A percentile compares a stretch with the other conserved stretches of the same genome.
phyloP scores from a whole-genome alignment of 805 yeast species.

The Lachancea lanzarotensis region DNA sequence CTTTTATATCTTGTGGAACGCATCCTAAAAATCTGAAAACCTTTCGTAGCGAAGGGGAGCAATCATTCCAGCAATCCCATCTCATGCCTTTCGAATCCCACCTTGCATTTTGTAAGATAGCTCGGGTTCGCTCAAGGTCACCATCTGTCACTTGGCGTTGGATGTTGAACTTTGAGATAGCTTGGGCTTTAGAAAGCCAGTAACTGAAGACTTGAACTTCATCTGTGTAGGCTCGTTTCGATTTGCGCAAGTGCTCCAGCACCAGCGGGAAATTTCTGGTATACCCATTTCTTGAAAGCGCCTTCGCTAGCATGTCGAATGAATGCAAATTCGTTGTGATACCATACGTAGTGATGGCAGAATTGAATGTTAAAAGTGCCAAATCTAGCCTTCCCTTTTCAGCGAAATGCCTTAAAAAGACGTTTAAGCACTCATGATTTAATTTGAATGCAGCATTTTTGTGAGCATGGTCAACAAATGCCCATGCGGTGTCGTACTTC shows the following conservation, averaged over 20 bases:
- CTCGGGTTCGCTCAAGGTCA: conserved; percentile 5
- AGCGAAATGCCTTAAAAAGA: conserved; percentile 29
- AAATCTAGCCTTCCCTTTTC: conserved; percentile 34
- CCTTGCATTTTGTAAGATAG: conserved; percentile 5
- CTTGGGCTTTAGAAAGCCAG: conserved; percentile 23
- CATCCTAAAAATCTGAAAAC: conserved; percentile 22
- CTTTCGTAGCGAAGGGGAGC: conserved; percentile 10
- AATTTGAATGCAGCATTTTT: conserved; percentile 9
- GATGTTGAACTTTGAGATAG: conserved; percentile 23
- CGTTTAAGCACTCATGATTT: conserved; percentile 24
- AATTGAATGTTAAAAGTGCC: conserved; percentile 29
- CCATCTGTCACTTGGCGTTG: conserved; percentile 3
- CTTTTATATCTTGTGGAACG: conserved; percentile 12
- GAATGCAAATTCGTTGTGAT: conserved; percentile 30
- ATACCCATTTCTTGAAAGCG: conserved; percentile 32
- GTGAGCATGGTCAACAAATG: conserved; percentile 18
- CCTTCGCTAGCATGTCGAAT: conserved; percentile 33
- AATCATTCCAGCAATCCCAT: conserved; percentile 16
- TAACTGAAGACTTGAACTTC: conserved; percentile 15
- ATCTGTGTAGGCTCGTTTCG: conserved; percentile 12
- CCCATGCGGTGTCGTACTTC: conserved; percentile 29
- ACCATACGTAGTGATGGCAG: conserved; percentile 22
- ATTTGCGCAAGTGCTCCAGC: conserved; percentile 23
- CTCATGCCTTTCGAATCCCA: conserved; percentile 9
- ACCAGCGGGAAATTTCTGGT: conserved; percentile 22